Evolutionary conservation across 1,284 basidiomycete species (phyloP).

Genomic region (Bjerkandera adusta): DNA sequence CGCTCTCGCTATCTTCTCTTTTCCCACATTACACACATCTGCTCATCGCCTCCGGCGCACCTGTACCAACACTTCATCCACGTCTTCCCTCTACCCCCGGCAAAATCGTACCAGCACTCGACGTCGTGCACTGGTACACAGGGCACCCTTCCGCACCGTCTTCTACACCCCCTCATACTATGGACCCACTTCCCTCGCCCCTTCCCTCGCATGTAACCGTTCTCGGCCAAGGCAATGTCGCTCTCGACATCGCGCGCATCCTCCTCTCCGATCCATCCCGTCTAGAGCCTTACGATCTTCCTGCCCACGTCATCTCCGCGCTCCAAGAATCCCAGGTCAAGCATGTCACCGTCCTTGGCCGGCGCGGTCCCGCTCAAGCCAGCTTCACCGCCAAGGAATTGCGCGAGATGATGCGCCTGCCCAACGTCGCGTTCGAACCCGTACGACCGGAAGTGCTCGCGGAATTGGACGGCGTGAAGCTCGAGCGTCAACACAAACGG

Average conservation of each 20-base stretch:
- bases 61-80: conserved; percentile 57
- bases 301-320: conserved; percentile 70
- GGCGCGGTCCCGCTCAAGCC: conserved; percentile 87
- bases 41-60: conserved; percentile 80
- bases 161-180: conserved; percentile 46
- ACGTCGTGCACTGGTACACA: conserved; percentile 97
- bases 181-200: too few species aligned
- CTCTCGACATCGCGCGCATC: conserved; percentile 91
- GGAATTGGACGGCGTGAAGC: conserved; percentile 31
- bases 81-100: conserved; percentile 44
- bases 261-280: conserved; percentile 68
- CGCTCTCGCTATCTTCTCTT: conserved; percentile 57
- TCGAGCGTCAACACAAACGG: conserved; percentile 67
- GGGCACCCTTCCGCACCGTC: conserved; percentile 72
- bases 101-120: conserved; percentile 77
- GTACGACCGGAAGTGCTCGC: conserved; percentile 46
- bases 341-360: conserved; percentile 82
- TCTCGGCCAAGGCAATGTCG: conserved; percentile 96
- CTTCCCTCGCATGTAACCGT: conserved; percentile 69
- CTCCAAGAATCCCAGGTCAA: conserved; percentile 62
- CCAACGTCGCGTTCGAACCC: conserved; percentile 68
- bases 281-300: conserved; percentile 80
- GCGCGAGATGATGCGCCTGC: conserved; percentile 84
- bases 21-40: conserved; percentile 77
- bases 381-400: conserved; percentile 96